These are phyloP conservation scores for Notholithocarpus densiflorus DNA, from an alignment of 306 rosid species.

Conservation along the genomic window DNA sequence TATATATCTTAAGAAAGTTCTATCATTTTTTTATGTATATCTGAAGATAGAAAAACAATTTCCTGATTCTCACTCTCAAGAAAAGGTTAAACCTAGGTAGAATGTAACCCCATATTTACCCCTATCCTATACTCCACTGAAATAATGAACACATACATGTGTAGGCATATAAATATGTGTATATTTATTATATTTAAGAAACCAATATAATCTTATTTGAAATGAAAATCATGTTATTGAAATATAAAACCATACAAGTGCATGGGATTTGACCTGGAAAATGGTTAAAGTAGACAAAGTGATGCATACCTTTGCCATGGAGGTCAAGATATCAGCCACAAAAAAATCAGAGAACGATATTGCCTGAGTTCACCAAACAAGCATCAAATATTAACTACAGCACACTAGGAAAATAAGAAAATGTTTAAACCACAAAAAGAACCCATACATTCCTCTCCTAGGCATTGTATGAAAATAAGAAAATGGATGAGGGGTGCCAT, in stretches of 20 bases:
- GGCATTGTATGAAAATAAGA: not conserved
- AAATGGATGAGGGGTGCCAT: not conserved
- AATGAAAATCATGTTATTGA: not conserved
- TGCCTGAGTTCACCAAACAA: conserved; percentile 62
- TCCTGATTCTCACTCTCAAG: not conserved
- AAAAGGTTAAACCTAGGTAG: not conserved
- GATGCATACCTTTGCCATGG: conserved; percentile 84
- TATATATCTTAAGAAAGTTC: not conserved
- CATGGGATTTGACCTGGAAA: conserved; percentile 13
- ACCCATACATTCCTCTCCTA: not conserved
- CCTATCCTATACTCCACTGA: not conserved
- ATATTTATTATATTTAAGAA: not conserved
- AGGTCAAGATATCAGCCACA: conserved; percentile 93
- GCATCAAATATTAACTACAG: conserved; percentile 22
- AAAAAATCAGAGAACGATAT: conserved; percentile 92
- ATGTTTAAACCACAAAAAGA: not conserved
- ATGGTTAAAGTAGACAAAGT: conserved; percentile 21
- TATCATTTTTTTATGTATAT: too few species aligned
- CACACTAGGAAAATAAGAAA: not conserved
- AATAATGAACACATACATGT: not conserved
- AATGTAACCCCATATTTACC: not conserved
- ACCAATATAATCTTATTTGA: not conserved
- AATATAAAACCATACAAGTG: conserved; percentile 16
- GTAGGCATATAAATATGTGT: not conserved
- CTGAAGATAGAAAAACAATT: conserved; percentile 20